A percentile compares a stretch with the other conserved stretches of the same genome.
phyloP scores from a whole-genome alignment of 768 basidiomycete species.

The Tephrocybe sp. region DNA sequence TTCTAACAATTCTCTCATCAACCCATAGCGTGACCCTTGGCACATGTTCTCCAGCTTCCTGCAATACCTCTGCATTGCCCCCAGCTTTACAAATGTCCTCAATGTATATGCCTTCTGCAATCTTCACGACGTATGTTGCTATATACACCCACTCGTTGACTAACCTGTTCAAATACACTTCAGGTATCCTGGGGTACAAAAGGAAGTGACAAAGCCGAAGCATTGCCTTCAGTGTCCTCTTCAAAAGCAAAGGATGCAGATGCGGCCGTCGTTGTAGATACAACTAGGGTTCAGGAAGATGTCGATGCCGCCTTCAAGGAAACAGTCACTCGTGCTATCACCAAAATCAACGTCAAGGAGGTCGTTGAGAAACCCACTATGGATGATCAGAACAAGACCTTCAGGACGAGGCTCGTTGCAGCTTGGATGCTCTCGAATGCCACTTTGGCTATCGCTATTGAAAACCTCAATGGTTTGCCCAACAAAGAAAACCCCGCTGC shows the following conservation, averaged over 20 bases:
- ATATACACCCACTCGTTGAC: background rate
- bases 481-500: conserved; percentile 24
- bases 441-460: conserved; percentile 66
- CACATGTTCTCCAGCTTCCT: conserved; percentile 95
- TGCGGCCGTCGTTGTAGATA: conserved; percentile 81
- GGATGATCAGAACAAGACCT: conserved; percentile 90
- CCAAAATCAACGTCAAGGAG: conserved; percentile 67
- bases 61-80: conserved; percentile 87
- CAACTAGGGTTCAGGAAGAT: conserved; percentile 79
- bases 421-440: conserved; percentile 79
- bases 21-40: conserved; percentile 85
- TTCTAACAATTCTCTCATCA: conserved; percentile 1
- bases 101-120: conserved; percentile 99
- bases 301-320: conserved; percentile 90
- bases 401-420: conserved; percentile 85
- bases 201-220: conserved; percentile 92
- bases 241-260: conserved; percentile 76
- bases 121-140: conserved; percentile 71
- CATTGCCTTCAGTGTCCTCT: conserved; percentile 84
- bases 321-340: conserved; percentile 84
- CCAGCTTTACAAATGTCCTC: conserved; percentile 91
- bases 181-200: conserved; percentile 94
- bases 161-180: conserved; percentile 1
- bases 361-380: conserved; percentile 73
- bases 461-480: conserved; percentile 67